A percentile compares a stretch with the other conserved stretches of the same genome.
phyloP scores from a whole-genome alignment of 352 stramenopile genomes.

The Phytophthora multivora region DNA sequence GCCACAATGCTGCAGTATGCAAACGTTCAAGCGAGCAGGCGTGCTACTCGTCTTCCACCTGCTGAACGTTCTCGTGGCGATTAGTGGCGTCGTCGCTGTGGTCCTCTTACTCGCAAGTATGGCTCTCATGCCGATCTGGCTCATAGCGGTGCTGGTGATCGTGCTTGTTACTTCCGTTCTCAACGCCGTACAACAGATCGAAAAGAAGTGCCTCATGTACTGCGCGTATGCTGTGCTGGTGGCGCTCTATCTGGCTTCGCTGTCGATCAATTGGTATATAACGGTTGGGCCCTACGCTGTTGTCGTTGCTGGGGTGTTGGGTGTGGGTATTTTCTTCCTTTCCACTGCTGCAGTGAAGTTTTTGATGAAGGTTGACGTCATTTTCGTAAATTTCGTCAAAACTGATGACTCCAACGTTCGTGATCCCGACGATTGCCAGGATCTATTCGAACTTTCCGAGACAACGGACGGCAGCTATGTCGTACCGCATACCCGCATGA shows the following conservation, averaged over 20 bases:
- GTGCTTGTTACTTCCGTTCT: background rate
- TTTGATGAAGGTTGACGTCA: conserved; percentile 11
- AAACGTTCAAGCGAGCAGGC: conserved; percentile 5
- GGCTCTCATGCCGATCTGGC: conserved; percentile 12
- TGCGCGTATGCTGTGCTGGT: conserved; percentile 4
- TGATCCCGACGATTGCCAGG: conserved; percentile 1
- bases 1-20: background rate
- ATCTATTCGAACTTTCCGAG: conserved; percentile 9
- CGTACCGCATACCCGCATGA: conserved; percentile 11
- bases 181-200: background rate
- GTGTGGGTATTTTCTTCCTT: conserved; percentile 11
- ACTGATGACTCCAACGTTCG: background rate
- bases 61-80: conserved; percentile 11
- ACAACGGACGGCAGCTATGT: conserved; percentile 8
- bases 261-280: conserved; percentile 5
- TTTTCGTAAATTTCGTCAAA: conserved; percentile 5
- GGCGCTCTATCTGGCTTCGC: conserved; percentile 10
- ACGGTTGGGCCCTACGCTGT: conserved; percentile 2
- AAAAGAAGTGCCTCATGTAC: conserved; percentile 6
- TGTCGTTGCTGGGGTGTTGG: conserved; percentile 1
- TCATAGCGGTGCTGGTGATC: conserved; percentile 2
- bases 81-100: conserved; percentile 11
- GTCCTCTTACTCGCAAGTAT: conserved; percentile 14
- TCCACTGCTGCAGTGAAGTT: background rate
- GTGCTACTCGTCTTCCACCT: conserved; percentile 20